Conservation (phyloP, 306 rosid genomes). For the Glycine soja region DNA sequence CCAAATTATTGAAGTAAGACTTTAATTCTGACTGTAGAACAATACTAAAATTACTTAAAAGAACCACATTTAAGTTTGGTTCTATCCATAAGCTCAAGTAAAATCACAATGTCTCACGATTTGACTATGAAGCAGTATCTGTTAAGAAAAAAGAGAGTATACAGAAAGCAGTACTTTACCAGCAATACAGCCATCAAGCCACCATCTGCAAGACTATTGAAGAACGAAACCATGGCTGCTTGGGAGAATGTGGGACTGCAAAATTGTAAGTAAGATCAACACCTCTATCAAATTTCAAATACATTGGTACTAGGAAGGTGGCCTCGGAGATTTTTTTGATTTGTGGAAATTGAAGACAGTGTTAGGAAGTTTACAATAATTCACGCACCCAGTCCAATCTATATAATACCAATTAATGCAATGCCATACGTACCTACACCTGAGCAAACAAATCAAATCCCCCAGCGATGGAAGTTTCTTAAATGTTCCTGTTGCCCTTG, state of each 20-base stretch:
- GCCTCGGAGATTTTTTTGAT: neutral
- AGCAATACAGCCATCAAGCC: slow-evolving; percentile 67
- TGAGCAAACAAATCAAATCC: slow-evolving; percentile 62
- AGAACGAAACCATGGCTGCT: slow-evolving; percentile 74
- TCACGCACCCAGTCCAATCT: neutral
- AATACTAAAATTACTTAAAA: too few species aligned
- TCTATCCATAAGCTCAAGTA: too few species aligned
- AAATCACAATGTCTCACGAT: too few species aligned
- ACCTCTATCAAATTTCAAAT: neutral
- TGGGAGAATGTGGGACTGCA: slow-evolving; percentile 79
- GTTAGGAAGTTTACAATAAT: too few species aligned
- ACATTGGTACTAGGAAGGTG: too few species aligned
- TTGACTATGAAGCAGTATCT: too few species aligned
- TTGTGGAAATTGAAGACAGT: too few species aligned
- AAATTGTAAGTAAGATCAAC: slow-evolving; percentile 20
- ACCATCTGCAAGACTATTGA: slow-evolving; percentile 79
- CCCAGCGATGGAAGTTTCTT: slow-evolving; percentile 61
- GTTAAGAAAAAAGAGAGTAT: too few species aligned
- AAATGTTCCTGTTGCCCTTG: slow-evolving; percentile 26
- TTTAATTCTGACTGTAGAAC: too few species aligned
- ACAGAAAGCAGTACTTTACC: too few species aligned
- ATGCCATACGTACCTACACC: slow-evolving; percentile 59
- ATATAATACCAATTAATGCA: neutral
- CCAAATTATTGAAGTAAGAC: too few species aligned
- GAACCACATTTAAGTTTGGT: too few species aligned